Conservation (phyloP, 805 yeast genomes). For the Teunomyces funiuensis region DNA sequence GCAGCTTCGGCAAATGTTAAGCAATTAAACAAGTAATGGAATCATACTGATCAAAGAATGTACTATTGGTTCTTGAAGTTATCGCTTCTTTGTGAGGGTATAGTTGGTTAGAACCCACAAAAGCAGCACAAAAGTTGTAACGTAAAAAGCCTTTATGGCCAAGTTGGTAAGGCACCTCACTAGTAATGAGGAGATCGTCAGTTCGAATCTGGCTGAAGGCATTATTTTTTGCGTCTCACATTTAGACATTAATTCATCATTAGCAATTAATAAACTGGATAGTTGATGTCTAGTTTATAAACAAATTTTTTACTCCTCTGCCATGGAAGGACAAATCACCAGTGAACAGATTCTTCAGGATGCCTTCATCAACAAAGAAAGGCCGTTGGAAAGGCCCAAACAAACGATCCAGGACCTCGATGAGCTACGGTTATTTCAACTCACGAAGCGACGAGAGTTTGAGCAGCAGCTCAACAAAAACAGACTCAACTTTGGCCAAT, state of each 20-base stretch:
- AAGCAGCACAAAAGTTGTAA: too few relatives aligned
- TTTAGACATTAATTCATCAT: not conserved
- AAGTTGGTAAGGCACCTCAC: slow-evolving; percentile 21
- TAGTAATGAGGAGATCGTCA: slow-evolving; percentile 21
- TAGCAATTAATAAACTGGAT: too few relatives aligned
- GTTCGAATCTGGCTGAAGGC: slow-evolving; percentile 21
- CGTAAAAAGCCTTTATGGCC: slow-evolving; percentile 16
- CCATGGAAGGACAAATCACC: slow-evolving; percentile 20
- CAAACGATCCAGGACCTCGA: slow-evolving; percentile 64
- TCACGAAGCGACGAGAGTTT: slow-evolving; percentile 74
- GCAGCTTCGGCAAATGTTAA: too few relatives aligned
- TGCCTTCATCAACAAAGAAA: slow-evolving; percentile 28
- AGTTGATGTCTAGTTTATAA: not conserved
- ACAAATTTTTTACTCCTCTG: not conserved
- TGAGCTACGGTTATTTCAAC: slow-evolving; percentile 74
- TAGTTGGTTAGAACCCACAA: too few relatives aligned
- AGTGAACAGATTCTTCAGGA: slow-evolving; percentile 38
- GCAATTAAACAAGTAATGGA: too few relatives aligned
- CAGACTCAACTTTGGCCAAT: slow-evolving; percentile 77
- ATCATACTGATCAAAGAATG: too few relatives aligned
- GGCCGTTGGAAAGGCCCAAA: slow-evolving; percentile 26
- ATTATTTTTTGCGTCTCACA: slow-evolving; percentile 7
- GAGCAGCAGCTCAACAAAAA: slow-evolving; percentile 88
- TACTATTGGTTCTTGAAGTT: too few relatives aligned
- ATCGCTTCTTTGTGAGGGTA: not conserved